These are phyloP conservation scores for Curvularia sp. DNA, from an alignment of 2,329 filamentous ascomycete genomes.

Conservation along the genomic window DNA sequence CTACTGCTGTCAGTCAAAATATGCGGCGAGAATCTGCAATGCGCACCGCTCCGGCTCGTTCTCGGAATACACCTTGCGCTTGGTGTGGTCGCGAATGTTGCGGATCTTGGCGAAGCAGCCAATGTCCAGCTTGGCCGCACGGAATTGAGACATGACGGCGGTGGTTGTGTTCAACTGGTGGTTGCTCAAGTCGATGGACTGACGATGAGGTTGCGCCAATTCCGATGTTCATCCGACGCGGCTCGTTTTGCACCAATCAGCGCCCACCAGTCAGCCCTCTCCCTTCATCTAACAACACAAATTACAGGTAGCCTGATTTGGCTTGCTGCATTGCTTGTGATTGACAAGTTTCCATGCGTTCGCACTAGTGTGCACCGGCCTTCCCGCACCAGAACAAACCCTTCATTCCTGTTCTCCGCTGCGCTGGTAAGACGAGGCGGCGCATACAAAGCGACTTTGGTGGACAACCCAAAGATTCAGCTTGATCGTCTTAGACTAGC, in stretches of 20 bases:
- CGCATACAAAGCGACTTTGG: neutral
- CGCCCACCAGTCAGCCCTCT: constrained; percentile 8
- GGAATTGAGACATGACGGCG: constrained; percentile 70
- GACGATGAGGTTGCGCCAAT: constrained; percentile 18
- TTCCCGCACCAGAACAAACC: neutral
- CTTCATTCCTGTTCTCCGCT: neutral
- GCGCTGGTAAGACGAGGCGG: neutral
- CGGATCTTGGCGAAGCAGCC: constrained; percentile 86
- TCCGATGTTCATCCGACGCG: constrained; percentile 21
- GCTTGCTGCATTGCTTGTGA: neutral
- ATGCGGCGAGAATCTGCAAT: constrained; percentile 12
- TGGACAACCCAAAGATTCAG: neutral
- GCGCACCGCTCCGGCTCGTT: constrained; percentile 84
- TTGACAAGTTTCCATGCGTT: neutral
- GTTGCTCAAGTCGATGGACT: constrained; percentile 6
- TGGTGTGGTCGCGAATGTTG: constrained; percentile 92
- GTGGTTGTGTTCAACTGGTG: constrained; percentile 9
- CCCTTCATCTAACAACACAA: neutral
- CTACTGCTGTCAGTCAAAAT: constrained; percentile 54
- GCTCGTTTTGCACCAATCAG: constrained; percentile 19
- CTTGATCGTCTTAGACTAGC: neutral
- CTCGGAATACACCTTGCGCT: constrained; percentile 89
- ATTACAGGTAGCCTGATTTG: neutral
- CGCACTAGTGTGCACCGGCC: neutral
- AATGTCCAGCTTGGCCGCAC: constrained; percentile 87